phyloP scores from a whole-genome alignment of 345 rosid species.

The Cochlearia excelsa region DNA sequence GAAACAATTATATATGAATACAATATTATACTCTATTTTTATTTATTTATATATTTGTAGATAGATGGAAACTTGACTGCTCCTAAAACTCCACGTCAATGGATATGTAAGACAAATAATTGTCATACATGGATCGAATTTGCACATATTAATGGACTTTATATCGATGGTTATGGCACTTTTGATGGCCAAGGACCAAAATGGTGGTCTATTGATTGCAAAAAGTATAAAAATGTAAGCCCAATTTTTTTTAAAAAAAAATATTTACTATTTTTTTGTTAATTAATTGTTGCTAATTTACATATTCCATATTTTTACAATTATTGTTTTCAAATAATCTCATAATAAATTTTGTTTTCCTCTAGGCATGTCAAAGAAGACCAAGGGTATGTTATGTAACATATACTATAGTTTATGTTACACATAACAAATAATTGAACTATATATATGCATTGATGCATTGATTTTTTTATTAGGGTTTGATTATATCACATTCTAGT shows the following conservation, averaged over 20 bases:
- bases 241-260: neutral
- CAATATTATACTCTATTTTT: no score
- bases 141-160: conserved; percentile 37
- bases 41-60: conserved; percentile 12
- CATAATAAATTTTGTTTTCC: neutral
- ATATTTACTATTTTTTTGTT: neutral
- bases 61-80: conserved; percentile 41
- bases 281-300: no score
- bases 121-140: conserved; percentile 44
- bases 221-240: conserved; percentile 30
- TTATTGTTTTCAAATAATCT: no score
- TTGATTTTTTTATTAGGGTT: conserved; percentile 28
- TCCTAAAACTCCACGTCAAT: conserved; percentile 36
- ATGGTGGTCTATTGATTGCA: conserved; percentile 46
- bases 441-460: neutral
- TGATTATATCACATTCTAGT: conserved; percentile 36
- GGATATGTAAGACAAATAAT: conserved; percentile 31
- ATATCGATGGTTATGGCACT: conserved; percentile 42
- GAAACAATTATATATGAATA: no score
- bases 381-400: conserved; percentile 39
- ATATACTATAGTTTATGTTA: no score
- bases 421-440: no score
- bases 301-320: no score
- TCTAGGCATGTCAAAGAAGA: conserved; percentile 39
- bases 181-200: conserved; percentile 46